phyloP scores from a whole-genome alignment of 345 rosid species.

The Eucalyptus tenuipes region DNA sequence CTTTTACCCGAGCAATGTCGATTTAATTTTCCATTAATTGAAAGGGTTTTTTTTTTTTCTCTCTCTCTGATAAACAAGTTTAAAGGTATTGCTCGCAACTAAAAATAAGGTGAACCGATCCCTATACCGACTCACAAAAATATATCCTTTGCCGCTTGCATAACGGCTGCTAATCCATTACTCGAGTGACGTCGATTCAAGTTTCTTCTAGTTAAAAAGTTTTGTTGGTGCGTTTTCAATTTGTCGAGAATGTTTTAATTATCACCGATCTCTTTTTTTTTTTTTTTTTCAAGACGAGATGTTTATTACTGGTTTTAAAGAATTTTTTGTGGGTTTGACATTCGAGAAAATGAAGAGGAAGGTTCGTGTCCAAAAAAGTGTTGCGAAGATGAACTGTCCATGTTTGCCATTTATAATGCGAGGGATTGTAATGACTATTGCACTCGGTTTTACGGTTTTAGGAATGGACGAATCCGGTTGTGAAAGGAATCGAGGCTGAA shows the following conservation, averaged over 20 bases:
- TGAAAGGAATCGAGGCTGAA: background rate
- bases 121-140: background rate
- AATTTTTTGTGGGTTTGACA: background rate
- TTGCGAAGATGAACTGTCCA: background rate
- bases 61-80: background rate
- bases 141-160: rapidly evolving
- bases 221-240: background rate
- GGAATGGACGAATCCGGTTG: background rate
- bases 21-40: too few relatives aligned
- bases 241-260: background rate
- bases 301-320: too few relatives aligned
- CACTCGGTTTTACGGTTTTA: background rate
- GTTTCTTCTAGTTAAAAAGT: background rate
- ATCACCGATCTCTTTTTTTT: too few relatives aligned
- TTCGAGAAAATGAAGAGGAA: background rate
- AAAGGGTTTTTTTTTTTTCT: too few relatives aligned
- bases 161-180: background rate
- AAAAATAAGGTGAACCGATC: background rate
- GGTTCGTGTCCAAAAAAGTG: background rate
- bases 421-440: background rate
- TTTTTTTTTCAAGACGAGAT: too few relatives aligned
- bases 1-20: too few relatives aligned
- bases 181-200: background rate
- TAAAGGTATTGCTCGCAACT: background rate
- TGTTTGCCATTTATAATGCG: background rate